Evolutionary conservation across 2,329 filamentous ascomycete genomes (phyloP).

Genomic region (Neofusicoccum cordaticola): DNA sequence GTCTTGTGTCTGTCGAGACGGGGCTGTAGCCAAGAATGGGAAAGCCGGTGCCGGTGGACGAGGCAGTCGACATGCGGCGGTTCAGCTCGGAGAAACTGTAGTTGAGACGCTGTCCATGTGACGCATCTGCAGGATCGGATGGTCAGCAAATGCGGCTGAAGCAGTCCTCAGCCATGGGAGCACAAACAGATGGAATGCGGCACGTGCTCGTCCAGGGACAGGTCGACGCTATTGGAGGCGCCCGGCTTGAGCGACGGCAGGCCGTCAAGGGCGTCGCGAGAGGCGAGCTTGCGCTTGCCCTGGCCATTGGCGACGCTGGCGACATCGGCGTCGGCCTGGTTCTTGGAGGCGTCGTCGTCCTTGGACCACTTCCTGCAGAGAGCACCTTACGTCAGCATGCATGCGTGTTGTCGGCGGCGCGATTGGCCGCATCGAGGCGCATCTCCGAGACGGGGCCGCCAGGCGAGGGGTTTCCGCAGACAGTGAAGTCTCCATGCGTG

Average conservation of each 20-base stretch:
- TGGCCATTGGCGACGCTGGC: conserved; percentile 21
- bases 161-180: background rate
- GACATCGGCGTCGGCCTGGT: conserved; percentile 21
- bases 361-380: conserved; percentile 42
- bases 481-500: conserved; percentile 2
- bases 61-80: conserved; percentile 39
- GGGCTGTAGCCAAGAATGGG: conserved; percentile 35
- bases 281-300: conserved; percentile 37
- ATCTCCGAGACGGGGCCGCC: conserved; percentile 4
- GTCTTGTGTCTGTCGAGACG: conserved; percentile 28
- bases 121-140: conserved; percentile 43
- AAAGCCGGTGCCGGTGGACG: background rate
- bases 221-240: conserved; percentile 30
- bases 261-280: conserved; percentile 37
- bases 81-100: conserved; percentile 44
- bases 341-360: conserved; percentile 34
- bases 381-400: conserved; percentile 11
- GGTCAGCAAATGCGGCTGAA: conserved; percentile 3
- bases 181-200: conserved; percentile 63
- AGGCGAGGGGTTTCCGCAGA: background rate
- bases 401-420: background rate
- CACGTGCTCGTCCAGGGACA: conserved; percentile 56
- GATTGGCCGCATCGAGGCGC: background rate
- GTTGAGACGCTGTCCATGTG: conserved; percentile 42
- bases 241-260: conserved; percentile 24